Percentiles rank a stretch among this genome's conserved stretches.
Evolutionary conservation across 2,329 filamentous ascomycete genomes (phyloP).

Genomic region (Mariannaea sp.): DNA sequence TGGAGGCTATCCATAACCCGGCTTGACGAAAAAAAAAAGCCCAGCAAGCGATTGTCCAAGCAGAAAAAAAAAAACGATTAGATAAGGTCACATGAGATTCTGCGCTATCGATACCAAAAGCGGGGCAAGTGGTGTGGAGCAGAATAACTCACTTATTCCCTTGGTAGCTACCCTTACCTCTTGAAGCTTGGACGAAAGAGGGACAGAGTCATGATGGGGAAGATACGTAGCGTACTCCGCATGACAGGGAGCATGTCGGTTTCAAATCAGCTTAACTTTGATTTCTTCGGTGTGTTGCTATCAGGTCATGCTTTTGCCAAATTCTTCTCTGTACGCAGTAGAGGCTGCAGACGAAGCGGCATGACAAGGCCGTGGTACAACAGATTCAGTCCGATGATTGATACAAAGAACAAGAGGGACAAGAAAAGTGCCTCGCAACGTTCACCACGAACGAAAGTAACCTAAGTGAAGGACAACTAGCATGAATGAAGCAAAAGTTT

Average conservation of each 20-base stretch:
- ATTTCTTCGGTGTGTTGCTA: background rate
- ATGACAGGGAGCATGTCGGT: background rate
- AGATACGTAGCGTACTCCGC: background rate
- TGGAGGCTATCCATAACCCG: conserved; percentile 37
- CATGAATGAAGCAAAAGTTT: background rate
- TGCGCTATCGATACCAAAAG: conserved; percentile 34
- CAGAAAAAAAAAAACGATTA: conserved; percentile 41
- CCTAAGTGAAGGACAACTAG: too few relatives aligned
- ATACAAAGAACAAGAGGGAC: background rate
- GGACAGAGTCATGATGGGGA: conserved; percentile 6
- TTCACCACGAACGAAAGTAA: background rate
- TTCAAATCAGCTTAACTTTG: background rate
- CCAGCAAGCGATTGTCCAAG: conserved; percentile 12
- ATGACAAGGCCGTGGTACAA: background rate
- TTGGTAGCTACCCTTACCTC: too few relatives aligned
- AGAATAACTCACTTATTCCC: too few relatives aligned
- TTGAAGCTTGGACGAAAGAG: conserved; percentile 22
- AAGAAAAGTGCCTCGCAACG: background rate
- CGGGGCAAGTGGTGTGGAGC: too few relatives aligned
- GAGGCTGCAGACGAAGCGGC: background rate
- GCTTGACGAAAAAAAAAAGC: conserved; percentile 32
- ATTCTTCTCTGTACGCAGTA: background rate
- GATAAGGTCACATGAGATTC: conserved; percentile 29
- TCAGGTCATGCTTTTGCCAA: background rate
- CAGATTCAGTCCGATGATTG: background rate